Evolutionary conservation across 1,284 basidiomycete genomes (phyloP), one percentile per base, ranked within the genome.

Genomic region (Sanghuangporus weigelae): DNA sequence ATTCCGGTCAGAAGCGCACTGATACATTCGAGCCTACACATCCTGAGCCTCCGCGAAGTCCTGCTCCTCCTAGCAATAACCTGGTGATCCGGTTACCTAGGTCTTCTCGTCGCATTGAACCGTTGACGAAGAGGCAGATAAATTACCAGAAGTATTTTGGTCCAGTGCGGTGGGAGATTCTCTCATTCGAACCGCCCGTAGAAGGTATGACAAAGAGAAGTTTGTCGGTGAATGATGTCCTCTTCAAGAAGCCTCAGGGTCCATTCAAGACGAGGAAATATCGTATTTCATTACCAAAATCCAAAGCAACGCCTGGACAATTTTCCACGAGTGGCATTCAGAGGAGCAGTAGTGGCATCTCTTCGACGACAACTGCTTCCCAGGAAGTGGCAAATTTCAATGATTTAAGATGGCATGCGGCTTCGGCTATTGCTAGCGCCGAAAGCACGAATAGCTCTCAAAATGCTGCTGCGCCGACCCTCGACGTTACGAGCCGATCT

Each of bases 141-240:
- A 65, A 63, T 59, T 57, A 55, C 23, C 35, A 67, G 10, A 58
- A 49, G 26, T 40, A 49, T 38, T 56, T 48, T 49, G 63, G 59
- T 38, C 69, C 76, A 38, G 72, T 84, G 7, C 82, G 84, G 48
- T 83, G 85, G 71, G 90, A 93, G 67, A 79, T 86, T 14, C 77
- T 92, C 63, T 87, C 90, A 3, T 93, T 89, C 77, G 82, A 86
- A 35, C 92, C 93, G 35, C 88, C 90, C 7, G 79, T 92, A 7
- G 83, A 84, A 63, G 84, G 83, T 46, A 86, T 90, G 78, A 83
- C 73, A 55, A 80, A 77, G 31, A 77, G 79, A 46, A 85, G 87
- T 54, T 78, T 92, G 42, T 86, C 85, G 3, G 69, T 92, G 36
- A 88, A 92, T 67, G 87, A 92, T 19, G 74, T 88, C 49, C 76